Percentiles rank a stretch among this genome's conserved stretches.
Evolutionary conservation across 768 basidiomycete species (phyloP).

Genomic region (Termitomyces sp.): DNA sequence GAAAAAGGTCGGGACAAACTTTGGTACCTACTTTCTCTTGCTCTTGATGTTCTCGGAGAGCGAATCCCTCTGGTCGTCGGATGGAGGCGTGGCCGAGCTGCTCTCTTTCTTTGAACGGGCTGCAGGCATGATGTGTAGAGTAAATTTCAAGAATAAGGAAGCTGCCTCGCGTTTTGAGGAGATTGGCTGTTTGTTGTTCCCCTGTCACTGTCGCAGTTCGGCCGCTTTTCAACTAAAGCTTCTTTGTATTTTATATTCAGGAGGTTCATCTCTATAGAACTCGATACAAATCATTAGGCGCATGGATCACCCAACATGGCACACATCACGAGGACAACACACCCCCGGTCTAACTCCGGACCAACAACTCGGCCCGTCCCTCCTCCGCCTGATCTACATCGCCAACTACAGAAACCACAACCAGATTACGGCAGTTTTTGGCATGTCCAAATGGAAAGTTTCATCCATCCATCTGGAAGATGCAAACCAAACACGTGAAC

Average conservation of each 20-base stretch:
- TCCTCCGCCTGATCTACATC: conserved; percentile 29
- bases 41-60: conserved; percentile 64
- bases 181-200: conserved; percentile 35
- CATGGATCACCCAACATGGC: conserved; percentile 24
- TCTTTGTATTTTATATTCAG: conserved; percentile 35
- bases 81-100: conserved; percentile 56
- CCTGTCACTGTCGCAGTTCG: conserved; percentile 34
- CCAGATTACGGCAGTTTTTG: conserved; percentile 27
- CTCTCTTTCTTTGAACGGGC: conserved; percentile 63
- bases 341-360: conserved; percentile 40
- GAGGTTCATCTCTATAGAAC: conserved; percentile 23
- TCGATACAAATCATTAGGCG: conserved; percentile 15
- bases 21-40: conserved; percentile 69
- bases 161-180: conserved; percentile 28
- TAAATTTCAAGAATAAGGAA: conserved; percentile 23
- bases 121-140: conserved; percentile 50
- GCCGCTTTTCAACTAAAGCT: conserved; percentile 31
- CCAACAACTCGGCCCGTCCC: conserved; percentile 27
- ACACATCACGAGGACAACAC: conserved; percentile 35
- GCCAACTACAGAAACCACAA: not conserved
- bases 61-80: conserved; percentile 58
- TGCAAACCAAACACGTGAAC: conserved; percentile 20
- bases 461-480: conserved; percentile 15
- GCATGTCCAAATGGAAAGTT: conserved; percentile 19
- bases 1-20: conserved; percentile 50